Evolutionary conservation across 2,329 filamentous ascomycete species (phyloP), one percentile per base, ranked within the genome.

Genomic region (Fusarium verticillioides): DNA sequence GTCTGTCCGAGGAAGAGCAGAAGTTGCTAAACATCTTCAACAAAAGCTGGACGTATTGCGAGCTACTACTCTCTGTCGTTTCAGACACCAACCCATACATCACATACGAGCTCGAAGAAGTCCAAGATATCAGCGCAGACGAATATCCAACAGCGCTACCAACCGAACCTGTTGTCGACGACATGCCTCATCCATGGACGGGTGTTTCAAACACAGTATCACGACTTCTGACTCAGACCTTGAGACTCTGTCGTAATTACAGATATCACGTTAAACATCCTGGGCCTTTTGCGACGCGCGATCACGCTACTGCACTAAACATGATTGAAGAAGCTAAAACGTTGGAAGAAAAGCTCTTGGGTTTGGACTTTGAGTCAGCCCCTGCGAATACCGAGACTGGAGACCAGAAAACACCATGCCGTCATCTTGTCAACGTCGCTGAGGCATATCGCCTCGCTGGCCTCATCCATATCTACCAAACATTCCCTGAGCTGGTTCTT

Each of bases 401-500:
- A 7, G 80, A 83, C 43, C 59, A 75, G 28, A 66, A 67, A 37
- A 73, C 75, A 5, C 80, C 78, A 1, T 72, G 72, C 1, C 63
- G 73, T 0, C 81, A 84, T 58, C 78, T 84, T 4, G 76, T 78
- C 19, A 69, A 77, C 4, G 81, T 82, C 1, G 82, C 81, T 4
- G 83, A 84, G 49, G 82, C 82, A 0, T 84, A 83, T 43, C 79
- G 81, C 3, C 73, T 84, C 0, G 78, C 80, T 1, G 80, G 83
- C 0, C 64, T 84, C 21, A 72, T 84, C 6, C 83, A 84, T 40
- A 79, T 84, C 4, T 84, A 84, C 69, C 79, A 83, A 52, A 83
- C 82, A 0, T 82, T 82, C 7, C 81, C 81, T 0, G 80, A 82
- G 10, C 61, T 82, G 4, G 79, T 81, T 1, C 64, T 78, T 0